Conservation (phyloP, 208 protist genomes). For the Strigomonas galati region DNA sequence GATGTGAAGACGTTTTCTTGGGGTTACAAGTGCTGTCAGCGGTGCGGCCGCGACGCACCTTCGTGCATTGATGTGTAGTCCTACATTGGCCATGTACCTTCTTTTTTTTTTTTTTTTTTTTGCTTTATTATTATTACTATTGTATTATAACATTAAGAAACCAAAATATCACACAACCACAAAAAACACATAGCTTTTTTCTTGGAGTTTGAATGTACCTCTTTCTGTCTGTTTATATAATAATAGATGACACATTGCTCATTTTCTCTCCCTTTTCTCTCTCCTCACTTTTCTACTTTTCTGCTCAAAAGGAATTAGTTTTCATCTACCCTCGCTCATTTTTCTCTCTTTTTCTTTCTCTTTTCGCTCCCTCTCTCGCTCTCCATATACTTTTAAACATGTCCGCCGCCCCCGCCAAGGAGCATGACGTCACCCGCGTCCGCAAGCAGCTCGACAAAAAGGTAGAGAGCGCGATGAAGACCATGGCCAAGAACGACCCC, state of each 20-base stretch:
- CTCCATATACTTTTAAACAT: conserved; percentile 1
- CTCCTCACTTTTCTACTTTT: no score
- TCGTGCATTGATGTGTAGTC: conserved; percentile 20
- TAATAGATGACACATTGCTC: no score
- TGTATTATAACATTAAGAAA: conserved; percentile 6
- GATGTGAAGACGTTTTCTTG: conserved; percentile 48
- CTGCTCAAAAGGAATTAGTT: no score
- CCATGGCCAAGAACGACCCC: conserved; percentile 20
- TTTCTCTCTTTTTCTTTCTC: conserved; percentile 17
- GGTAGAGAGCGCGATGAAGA: conserved; percentile 11
- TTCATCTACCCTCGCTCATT: conserved; percentile 9
- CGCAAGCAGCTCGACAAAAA: not conserved
- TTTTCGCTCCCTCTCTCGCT: not conserved
- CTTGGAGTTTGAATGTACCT: no score
- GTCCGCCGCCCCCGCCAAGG: not conserved
- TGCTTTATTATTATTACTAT: conserved; percentile 9
- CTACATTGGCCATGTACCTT: not conserved
- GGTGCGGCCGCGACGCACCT: conserved; percentile 40
- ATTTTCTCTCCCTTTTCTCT: no score
- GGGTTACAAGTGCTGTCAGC: conserved; percentile 80
- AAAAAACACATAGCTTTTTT: conserved; percentile 7
- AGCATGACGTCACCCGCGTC: not conserved
- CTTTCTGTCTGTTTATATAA: not conserved
- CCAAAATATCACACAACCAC: not conserved
- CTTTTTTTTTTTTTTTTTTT: conserved; percentile 15